Evolutionary conservation across 768 basidiomycete genomes (phyloP), one percentile per base, ranked within the genome.

Genomic region (Suillus occidentalis): DNA sequence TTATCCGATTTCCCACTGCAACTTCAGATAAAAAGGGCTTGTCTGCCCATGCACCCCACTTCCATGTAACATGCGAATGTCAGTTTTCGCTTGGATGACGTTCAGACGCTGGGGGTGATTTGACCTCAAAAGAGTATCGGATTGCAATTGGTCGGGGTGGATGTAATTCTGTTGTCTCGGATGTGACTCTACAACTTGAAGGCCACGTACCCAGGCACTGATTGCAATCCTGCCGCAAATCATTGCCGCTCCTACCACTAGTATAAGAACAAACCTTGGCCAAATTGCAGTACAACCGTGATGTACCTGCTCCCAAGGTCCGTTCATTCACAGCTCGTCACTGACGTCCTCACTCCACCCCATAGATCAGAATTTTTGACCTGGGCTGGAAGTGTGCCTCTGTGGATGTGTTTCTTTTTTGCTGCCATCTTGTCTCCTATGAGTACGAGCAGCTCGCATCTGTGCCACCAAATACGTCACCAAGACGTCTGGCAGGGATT

Each of bases 381-480:
- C 84, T 97, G 49, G 95, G 95, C 64, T 91, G 95, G 72, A 98
- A 99, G 82, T 93, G 91, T 79, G 95, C 97, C 63, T 87, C 87
- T 63, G 96, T 99, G 69, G 95, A 99, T 80, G 97, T 98, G 76
- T 99, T 99, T 86, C 95, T 95, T 66, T 98, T 92, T 89, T 95
- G 94, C 79, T 89, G 87, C 77, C 95, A 97, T 78, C 86, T 99
- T 63, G 97, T 99, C 65, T 99, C 95, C 60, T 95, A 98, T 73
- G 97, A 98, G 81, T 97, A 97, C 78, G 96, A 99, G 96, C 97
- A 20, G 96, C 95, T 61, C 96, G 96, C 80, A 99, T 99, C 68
- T 98, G 97, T 77, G 95, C 95, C 79, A 99, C 99, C 92, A 99
- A 99, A 82, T 98, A 98, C 79, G 91, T 98, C 68, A 97, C 95